A percentile compares a stretch with the other conserved stretches of the same genome.
These are phyloP conservation scores for Fusarium humuli DNA, from an alignment of 2,329 filamentous ascomycete species.

Conservation along the genomic window DNA sequence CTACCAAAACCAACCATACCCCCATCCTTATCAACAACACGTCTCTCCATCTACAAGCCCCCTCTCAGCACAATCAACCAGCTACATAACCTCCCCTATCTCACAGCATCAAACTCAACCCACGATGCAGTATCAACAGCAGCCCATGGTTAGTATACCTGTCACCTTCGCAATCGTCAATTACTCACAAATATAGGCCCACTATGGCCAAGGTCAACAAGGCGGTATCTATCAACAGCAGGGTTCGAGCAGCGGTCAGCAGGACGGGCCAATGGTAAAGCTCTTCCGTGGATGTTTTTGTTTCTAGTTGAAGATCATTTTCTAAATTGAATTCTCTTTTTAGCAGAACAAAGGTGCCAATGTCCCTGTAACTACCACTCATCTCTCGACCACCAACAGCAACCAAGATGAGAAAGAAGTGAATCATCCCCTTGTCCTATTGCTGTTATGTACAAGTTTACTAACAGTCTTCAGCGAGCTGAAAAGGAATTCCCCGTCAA, in stretches of 20 bases:
- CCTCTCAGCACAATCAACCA: conserved; percentile 25
- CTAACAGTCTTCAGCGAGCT: conserved; percentile 22
- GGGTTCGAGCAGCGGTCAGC: conserved; percentile 35
- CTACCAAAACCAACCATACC: conserved; percentile 40
- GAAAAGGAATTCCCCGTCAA: conserved; percentile 45
- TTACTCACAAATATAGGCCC: conserved; percentile 30
- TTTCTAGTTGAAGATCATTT: conserved; percentile 27
- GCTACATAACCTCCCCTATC: conserved; percentile 27
- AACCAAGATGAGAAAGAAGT: conserved; percentile 33
- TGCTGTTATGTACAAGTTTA: conserved; percentile 1
- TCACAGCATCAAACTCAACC: conserved; percentile 28
- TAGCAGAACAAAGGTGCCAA: conserved; percentile 40
- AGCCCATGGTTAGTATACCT: conserved; percentile 25
- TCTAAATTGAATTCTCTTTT: conserved; percentile 42
- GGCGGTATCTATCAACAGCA: conserved; percentile 40
- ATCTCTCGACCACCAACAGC: conserved; percentile 17
- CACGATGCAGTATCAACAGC: conserved; percentile 42
- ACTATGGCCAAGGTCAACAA: conserved; percentile 39
- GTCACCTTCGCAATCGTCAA: no score
- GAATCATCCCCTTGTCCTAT: conserved; percentile 4
- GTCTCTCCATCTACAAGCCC: conserved; percentile 40
- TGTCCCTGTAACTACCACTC: conserved; percentile 29
- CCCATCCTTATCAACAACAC: conserved; percentile 34
- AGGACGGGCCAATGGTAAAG: conserved; percentile 46
- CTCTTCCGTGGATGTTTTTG: conserved; percentile 46